Conservation (phyloP, 495 filamentous ascomycete species). For the Penicillium longicatenatum region DNA sequence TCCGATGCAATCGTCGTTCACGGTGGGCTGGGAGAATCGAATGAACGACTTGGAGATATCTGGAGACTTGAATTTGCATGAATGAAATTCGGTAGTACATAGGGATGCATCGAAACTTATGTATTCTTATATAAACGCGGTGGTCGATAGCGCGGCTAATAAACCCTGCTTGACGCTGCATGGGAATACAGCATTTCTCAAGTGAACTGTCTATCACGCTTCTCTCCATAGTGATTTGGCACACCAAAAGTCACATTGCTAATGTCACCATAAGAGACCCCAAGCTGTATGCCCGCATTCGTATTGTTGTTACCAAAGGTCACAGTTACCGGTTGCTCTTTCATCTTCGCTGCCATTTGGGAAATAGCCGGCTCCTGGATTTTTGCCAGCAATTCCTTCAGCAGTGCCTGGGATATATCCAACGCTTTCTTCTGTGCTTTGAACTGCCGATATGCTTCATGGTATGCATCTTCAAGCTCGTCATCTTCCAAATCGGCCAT, state of each 20-base stretch:
- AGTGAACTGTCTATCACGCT: neutral
- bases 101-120: neutral
- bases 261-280: neutral
- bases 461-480: neutral
- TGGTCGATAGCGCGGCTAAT: neutral
- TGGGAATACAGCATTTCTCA: neutral
- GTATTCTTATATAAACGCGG: neutral
- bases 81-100: neutral
- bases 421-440: neutral
- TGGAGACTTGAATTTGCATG: constrained; percentile 38
- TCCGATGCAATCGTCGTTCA: constrained; percentile 40
- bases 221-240: neutral
- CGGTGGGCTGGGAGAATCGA: constrained; percentile 49
- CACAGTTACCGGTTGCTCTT: neutral
- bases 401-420: neutral
- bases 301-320: constrained; percentile 4
- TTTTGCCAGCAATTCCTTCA: constrained; percentile 2
- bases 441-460: neutral
- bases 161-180: no score
- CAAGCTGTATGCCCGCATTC: neutral
- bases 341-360: neutral
- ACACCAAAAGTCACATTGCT: neutral
- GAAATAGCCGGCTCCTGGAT: neutral
- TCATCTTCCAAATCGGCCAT: neutral
- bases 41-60: constrained; percentile 48